These are phyloP conservation scores for Punctularia strigosozonata DNA, from an alignment of 768 basidiomycete species.

Conservation along the genomic window DNA sequence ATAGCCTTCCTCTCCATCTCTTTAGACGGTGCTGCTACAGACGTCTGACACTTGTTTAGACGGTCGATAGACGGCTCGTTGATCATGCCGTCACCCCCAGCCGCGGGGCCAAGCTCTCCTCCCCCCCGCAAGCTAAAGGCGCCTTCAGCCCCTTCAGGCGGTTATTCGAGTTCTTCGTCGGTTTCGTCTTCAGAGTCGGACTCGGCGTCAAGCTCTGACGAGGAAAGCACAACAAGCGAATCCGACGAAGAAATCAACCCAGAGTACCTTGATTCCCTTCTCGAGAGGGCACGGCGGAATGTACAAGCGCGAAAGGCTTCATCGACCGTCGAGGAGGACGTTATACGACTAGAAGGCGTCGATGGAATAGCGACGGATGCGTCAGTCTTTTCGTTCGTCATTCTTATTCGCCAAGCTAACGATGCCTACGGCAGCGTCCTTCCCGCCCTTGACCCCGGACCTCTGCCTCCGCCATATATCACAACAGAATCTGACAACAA, in stretches of 20 bases:
- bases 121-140: no score
- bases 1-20: no score
- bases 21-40: no score
- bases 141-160: no score
- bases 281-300: constrained; percentile 50
- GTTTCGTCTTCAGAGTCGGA: constrained; percentile 21
- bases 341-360: constrained; percentile 35
- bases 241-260: constrained; percentile 38
- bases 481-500: no score
- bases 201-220: constrained; percentile 14
- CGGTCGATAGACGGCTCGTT: no score
- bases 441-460: constrained; percentile 55
- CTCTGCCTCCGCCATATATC: constrained; percentile 55
- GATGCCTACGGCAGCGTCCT: constrained; percentile 31
- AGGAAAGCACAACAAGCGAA: constrained; percentile 14
- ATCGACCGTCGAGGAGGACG: constrained; percentile 24
- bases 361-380: constrained; percentile 3
- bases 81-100: no score
- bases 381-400: constrained; percentile 3
- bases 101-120: no score
- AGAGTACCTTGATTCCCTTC: constrained; percentile 49
- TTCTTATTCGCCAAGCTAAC: neutral
- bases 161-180: constrained; percentile 27
- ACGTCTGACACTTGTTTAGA: no score
- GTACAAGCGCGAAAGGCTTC: constrained; percentile 18